Evolutionary conservation across 2,329 filamentous ascomycete species (phyloP).

Genomic region (Stylonectria norvegica): DNA sequence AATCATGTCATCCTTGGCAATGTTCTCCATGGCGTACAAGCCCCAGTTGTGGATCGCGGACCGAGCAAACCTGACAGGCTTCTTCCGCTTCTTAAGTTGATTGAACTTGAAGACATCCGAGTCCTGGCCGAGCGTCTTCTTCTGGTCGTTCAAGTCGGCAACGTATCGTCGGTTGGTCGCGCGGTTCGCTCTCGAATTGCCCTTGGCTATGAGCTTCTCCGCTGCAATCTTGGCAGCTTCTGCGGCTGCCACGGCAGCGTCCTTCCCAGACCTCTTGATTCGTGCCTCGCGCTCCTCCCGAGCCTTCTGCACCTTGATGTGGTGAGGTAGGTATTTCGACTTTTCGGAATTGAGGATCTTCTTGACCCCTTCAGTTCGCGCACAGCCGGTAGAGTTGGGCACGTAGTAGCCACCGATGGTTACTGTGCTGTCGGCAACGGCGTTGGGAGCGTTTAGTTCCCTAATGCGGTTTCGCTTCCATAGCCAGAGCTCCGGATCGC

Average conservation of each 20-base stretch:
- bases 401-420: conserved; percentile 71
- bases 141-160: conserved; percentile 92
- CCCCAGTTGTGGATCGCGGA: conserved; percentile 99
- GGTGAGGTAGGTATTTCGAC: conserved; percentile 95
- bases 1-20: conserved; percentile 97
- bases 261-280: conserved; percentile 63
- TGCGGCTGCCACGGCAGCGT: conserved; percentile 61
- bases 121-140: conserved; percentile 77
- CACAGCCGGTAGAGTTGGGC: conserved; percentile 77
- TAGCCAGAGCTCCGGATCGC: conserved; percentile 52
- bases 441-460: conserved; percentile 47
- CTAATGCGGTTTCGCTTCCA: conserved; percentile 56
- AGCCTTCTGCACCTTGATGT: conserved; percentile 90
- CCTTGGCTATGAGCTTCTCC: conserved; percentile 78
- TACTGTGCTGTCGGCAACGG: conserved; percentile 32
- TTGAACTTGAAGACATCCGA: conserved; percentile 96
- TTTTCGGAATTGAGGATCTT: conserved; percentile 97
- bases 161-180: conserved; percentile 93
- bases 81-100: conserved; percentile 98
- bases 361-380: conserved; percentile 88
- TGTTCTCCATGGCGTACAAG: conserved; percentile 95
- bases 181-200: conserved; percentile 87
- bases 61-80: conserved; percentile 94
- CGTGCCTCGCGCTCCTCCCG: conserved; percentile 86
- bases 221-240: conserved; percentile 71